A percentile compares a stretch with the other conserved stretches of the same genome.
These are phyloP conservation scores for Nitzschia sp. DNA, from an alignment of 108 stramenopile genomes.

Conservation along the genomic window DNA sequence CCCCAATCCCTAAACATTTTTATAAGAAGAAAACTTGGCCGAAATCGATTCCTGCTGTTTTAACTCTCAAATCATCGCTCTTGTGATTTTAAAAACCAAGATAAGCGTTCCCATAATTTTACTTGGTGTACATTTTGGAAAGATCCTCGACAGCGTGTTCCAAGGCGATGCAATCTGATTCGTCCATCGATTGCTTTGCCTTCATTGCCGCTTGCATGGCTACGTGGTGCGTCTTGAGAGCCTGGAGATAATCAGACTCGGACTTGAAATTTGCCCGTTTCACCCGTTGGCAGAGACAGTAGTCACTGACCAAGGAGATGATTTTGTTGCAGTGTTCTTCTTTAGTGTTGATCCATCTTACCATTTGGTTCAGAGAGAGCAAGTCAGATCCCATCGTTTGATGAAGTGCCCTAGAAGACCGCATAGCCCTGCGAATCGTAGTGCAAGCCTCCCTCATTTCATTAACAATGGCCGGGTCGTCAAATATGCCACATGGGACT, in stretches of 20 bases:
- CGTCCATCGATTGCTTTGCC: slow-evolving; percentile 72
- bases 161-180: slow-evolving; percentile 55
- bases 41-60: slow-evolving; percentile 66
- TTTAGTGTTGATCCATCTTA: slow-evolving; percentile 82
- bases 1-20: slow-evolving; percentile 80
- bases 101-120: neutral
- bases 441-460: slow-evolving; percentile 54
- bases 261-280: slow-evolving; percentile 64
- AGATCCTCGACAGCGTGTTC: slow-evolving; percentile 76
- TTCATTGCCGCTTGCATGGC: slow-evolving; percentile 85
- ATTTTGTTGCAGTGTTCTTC: slow-evolving; percentile 77
- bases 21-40: neutral
- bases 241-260: slow-evolving; percentile 68
- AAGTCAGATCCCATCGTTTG: slow-evolving; percentile 41
- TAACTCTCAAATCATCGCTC: slow-evolving; percentile 77
- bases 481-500: slow-evolving; percentile 85
- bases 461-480: slow-evolving; percentile 70
- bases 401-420: slow-evolving; percentile 61
- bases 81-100: neutral
- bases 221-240: slow-evolving; percentile 71
- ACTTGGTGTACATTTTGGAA: slow-evolving; percentile 67
- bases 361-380: slow-evolving; percentile 71
- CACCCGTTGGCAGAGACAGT: slow-evolving; percentile 82
- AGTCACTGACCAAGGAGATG: slow-evolving; percentile 64
- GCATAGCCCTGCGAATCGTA: slow-evolving; percentile 79